Conservation (phyloP, 352 stramenopile species). For the Aphanomyces astaci region DNA sequence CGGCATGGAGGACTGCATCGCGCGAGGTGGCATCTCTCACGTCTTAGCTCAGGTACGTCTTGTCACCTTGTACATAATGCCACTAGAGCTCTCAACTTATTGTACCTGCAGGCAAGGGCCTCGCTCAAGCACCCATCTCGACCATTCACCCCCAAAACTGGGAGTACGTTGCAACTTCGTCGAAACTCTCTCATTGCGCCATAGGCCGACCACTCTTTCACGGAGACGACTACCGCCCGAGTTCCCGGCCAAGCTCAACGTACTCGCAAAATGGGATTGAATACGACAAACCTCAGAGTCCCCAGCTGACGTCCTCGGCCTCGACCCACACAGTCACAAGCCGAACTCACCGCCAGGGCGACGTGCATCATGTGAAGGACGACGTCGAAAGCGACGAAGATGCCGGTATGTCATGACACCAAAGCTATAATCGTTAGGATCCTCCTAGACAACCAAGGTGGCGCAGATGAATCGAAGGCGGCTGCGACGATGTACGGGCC, state of each 20-base stretch:
- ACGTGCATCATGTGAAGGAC: background rate
- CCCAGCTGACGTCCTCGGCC: constrained; percentile 15
- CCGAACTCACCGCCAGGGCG: too few species aligned
- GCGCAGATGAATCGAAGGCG: background rate
- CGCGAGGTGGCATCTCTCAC: constrained; percentile 64
- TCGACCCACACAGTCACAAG: constrained; percentile 16
- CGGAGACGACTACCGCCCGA: constrained; percentile 66
- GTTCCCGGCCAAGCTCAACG: constrained; percentile 57
- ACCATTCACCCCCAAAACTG: constrained; percentile 62
- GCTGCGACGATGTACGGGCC: too few species aligned
- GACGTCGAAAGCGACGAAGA: background rate
- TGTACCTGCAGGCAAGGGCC: constrained; percentile 39
- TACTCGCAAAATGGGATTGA: constrained; percentile 29
- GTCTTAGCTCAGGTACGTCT: constrained; percentile 54
- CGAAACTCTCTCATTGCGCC: background rate
- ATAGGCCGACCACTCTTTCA: constrained; percentile 50
- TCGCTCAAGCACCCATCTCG: constrained; percentile 75
- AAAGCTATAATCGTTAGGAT: background rate
- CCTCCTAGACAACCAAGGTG: background rate
- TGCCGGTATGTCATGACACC: background rate
- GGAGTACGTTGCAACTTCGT: constrained; percentile 23
- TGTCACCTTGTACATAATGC: background rate
- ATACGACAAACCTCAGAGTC: constrained; percentile 34
- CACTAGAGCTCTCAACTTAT: background rate
- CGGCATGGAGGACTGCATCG: constrained; percentile 64